phyloP scores from a whole-genome alignment of 1,139 yeast species.

The Magnusiomyces fungicola region DNA sequence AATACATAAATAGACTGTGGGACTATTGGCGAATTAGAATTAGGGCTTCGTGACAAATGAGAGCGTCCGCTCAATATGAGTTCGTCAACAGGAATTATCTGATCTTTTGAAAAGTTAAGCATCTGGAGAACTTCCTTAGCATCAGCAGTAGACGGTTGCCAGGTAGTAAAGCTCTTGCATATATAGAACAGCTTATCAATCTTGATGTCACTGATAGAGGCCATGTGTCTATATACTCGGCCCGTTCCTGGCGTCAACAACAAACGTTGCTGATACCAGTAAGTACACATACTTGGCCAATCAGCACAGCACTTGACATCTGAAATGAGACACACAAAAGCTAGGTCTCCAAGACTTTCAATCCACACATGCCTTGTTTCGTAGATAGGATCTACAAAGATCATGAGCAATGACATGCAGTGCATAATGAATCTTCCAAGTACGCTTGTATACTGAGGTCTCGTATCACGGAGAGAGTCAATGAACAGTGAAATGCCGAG shows the following conservation, averaged over 20 bases:
- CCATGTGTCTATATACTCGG: constrained; percentile 29
- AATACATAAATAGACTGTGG: background rate
- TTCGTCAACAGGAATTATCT: background rate
- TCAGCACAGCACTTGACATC: constrained; percentile 20
- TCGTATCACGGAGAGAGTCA: constrained; percentile 23
- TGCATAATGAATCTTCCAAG: constrained; percentile 25
- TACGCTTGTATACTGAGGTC: constrained; percentile 23
- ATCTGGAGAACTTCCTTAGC: background rate
- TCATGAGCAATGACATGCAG: constrained; percentile 25
- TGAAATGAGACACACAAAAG: constrained; percentile 27
- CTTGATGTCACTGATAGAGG: constrained; percentile 23
- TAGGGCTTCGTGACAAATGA: background rate
- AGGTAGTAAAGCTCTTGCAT: constrained; percentile 26
- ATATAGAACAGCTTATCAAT: constrained; percentile 29
- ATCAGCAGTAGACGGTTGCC: constrained; percentile 20
- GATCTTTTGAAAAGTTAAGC: background rate
- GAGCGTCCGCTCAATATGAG: background rate
- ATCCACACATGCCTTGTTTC: constrained; percentile 29
- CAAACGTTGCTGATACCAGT: constrained; percentile 30
- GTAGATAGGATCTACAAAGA: constrained; percentile 29
- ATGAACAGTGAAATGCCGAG: constrained; percentile 28
- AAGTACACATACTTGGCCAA: constrained; percentile 28
- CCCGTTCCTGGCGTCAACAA: constrained; percentile 29
- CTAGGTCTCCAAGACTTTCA: constrained; percentile 31
- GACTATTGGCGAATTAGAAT: background rate